Evolutionary conservation across 129 eudicot species (phyloP), one percentile per base, ranked within the genome.

Genomic region (Helichrysum umbraculigerum): DNA sequence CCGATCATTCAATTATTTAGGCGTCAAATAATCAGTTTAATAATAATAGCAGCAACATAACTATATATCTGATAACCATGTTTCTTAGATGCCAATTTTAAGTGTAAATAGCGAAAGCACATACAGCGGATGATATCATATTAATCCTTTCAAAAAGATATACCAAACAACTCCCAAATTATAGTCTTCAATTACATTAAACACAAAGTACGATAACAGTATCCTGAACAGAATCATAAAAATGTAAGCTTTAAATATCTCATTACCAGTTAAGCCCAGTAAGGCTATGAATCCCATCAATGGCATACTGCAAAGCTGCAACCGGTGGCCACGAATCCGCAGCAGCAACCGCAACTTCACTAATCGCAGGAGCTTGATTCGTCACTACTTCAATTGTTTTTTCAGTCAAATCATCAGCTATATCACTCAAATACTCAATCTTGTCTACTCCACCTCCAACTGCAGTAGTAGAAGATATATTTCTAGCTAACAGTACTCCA

Each of bases 271-370:
- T 74, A 20, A 83, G 67, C 32, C 98, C 98, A 6, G 91, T 86
- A 33, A 57, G 66, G 67, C 10, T 68, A 77, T 93, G 98, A 54
- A 93, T 68, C 56, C 83, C 81, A 66, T 90, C 95, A 73, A 90
- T 93, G 47, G 83, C 74, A 71, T 93, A 82, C 73, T 90, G 98
- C 84, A 93, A 84, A 2, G 84, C 88, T 17, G 92, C 92, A 77
- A 93, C 92, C 0, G 98, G 96, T 7, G 70, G 73, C 79, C 82
- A 89, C 6, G 98, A 93, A 76, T 90, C 98, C 0, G 95, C 96
- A 61, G 92, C 88, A 8, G 98, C 98, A 54, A 84, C 54, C 9
- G 94, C 94, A 22, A 92, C 94, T 76, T 92, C 98, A 70, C 85
- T 92, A 57, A 82, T 78, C 47, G 54, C 89, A 7, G 86, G 84